Conservation (phyloP, 129 eudicot species). For the Cynara cardunculus region DNA sequence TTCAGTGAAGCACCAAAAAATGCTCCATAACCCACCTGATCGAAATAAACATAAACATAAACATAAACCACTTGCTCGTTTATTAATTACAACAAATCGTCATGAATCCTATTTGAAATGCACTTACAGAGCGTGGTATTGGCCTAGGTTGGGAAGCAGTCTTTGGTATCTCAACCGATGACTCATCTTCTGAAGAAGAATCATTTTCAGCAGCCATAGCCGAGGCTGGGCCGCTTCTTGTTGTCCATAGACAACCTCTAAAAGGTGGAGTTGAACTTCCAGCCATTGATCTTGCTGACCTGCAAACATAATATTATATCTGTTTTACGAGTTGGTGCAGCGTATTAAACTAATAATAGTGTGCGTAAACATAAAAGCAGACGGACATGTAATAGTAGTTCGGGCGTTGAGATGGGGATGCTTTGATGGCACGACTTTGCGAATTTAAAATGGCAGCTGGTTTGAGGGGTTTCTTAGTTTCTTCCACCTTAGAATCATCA, state of each 20-base stretch:
- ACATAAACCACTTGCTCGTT: background rate
- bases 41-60: background rate
- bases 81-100: background rate
- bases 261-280: slow-evolving; percentile 64
- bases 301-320: slow-evolving; percentile 24
- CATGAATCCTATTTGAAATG: background rate
- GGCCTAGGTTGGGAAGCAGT: slow-evolving; percentile 38
- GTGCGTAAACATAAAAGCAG: background rate
- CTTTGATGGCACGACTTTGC: slow-evolving; percentile 22
- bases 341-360: background rate
- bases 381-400: slow-evolving; percentile 43
- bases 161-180: slow-evolving; percentile 28
- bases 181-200: slow-evolving; percentile 67
- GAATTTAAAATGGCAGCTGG: slow-evolving; percentile 23
- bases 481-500: slow-evolving; percentile 32
- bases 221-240: slow-evolving; percentile 61
- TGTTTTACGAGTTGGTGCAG: background rate
- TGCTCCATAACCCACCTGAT: slow-evolving; percentile 59
- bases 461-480: slow-evolving; percentile 40
- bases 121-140: slow-evolving; percentile 56
- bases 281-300: slow-evolving; percentile 83
- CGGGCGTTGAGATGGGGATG: slow-evolving; percentile 17
- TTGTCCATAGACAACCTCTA: slow-evolving; percentile 33
- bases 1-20: slow-evolving; percentile 42
- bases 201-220: slow-evolving; percentile 33